Conservation (phyloP, 352 stramenopile genomes). For the Globisporangium solare region DNA sequence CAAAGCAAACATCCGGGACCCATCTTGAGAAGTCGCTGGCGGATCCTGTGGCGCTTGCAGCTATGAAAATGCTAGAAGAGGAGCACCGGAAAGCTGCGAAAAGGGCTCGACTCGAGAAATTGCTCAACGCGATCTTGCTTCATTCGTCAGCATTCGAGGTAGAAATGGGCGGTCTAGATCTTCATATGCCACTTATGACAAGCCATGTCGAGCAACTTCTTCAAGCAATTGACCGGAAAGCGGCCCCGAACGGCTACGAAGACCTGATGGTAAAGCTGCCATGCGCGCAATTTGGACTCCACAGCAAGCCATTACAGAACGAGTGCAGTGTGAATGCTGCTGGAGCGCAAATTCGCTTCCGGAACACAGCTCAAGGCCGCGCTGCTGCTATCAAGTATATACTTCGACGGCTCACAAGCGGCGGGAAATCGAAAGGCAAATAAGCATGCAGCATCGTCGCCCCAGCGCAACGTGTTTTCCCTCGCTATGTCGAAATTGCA, state of each 20-base stretch:
- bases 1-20: constrained; percentile 17
- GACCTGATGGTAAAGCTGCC: constrained; percentile 37
- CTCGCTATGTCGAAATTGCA: constrained; percentile 49
- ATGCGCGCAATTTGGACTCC: constrained; percentile 16
- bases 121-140: constrained; percentile 54
- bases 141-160: constrained; percentile 50
- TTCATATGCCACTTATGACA: constrained; percentile 42
- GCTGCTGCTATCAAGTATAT: constrained; percentile 50
- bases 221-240: constrained; percentile 3
- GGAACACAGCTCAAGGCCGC: constrained; percentile 50
- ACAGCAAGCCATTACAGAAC: constrained; percentile 47
- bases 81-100: constrained; percentile 17
- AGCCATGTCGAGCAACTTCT: constrained; percentile 38
- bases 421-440: constrained; percentile 1
- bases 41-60: constrained; percentile 4
- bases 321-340: constrained; percentile 49
- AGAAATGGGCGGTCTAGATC: constrained; percentile 34
- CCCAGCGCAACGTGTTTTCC: background rate
- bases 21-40: constrained; percentile 5
- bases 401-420: constrained; percentile 23
- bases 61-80: constrained; percentile 15
- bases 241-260: constrained; percentile 33
- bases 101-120: constrained; percentile 29
- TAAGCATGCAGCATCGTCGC: background rate
- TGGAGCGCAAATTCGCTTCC: constrained; percentile 42